Evolutionary conservation across 352 stramenopile genomes (phyloP).

Genomic region (Phytophthora multivora): DNA sequence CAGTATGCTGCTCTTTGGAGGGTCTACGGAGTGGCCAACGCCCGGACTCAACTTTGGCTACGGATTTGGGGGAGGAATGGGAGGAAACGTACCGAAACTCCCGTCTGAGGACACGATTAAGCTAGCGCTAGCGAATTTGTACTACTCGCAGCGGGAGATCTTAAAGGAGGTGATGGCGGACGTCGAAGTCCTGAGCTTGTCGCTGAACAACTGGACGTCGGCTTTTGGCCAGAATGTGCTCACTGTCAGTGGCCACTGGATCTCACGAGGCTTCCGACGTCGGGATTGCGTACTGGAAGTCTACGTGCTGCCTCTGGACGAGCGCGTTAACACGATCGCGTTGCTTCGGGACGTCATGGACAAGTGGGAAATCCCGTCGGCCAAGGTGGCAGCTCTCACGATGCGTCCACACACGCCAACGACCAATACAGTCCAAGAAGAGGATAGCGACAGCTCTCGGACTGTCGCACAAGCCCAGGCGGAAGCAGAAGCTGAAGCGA

Average conservation of each 20-base stretch:
- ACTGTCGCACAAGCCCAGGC: conserved; percentile 22
- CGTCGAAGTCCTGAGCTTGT: conserved; percentile 75
- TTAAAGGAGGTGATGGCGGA: conserved; percentile 80
- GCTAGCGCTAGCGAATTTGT: conserved; percentile 70
- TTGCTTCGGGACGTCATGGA: conserved; percentile 81
- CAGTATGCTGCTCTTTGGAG: conserved; percentile 59
- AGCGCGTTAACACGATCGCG: conserved; percentile 79
- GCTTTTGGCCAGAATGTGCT: conserved; percentile 80
- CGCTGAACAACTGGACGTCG: conserved; percentile 83
- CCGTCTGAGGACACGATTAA: conserved; percentile 76
- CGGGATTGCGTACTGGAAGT: conserved; percentile 81
- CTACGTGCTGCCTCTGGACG: conserved; percentile 75
- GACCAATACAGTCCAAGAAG: conserved; percentile 9
- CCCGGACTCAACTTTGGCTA: conserved; percentile 33
- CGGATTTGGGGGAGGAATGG: conserved; percentile 23
- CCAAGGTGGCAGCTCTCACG: conserved; percentile 73
- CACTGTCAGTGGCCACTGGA: conserved; percentile 82
- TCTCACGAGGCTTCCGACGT: conserved; percentile 72
- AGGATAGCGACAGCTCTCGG: conserved; percentile 32
- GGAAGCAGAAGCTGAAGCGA: conserved; percentile 33
- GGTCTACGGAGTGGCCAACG: conserved; percentile 31
- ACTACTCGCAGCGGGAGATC: conserved; percentile 83
- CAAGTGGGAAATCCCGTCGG: conserved; percentile 79
- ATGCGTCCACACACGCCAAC: conserved; percentile 56
- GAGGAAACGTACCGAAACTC: conserved; percentile 36